Conservation (phyloP, 192 early-diverging fungal species). For the Backusella luteola region DNA sequence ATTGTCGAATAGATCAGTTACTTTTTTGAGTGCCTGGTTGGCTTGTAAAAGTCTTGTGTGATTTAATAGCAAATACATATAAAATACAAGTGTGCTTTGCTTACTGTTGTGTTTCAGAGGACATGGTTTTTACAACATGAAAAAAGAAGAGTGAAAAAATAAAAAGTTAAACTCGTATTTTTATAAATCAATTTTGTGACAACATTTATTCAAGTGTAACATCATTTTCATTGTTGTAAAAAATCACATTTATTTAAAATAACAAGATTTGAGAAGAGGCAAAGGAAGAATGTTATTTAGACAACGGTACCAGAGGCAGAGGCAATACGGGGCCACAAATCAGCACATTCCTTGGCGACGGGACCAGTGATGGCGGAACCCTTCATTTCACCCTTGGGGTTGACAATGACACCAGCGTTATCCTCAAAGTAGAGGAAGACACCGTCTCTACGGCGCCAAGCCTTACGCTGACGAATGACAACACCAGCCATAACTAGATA, state of each 20-base stretch:
- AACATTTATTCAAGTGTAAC: no score
- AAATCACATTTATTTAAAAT: no score
- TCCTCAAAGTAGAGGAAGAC: conserved; percentile 99
- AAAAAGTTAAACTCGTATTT: no score
- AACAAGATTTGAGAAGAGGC: neutral
- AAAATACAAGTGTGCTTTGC: neutral
- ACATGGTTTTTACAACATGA: neutral
- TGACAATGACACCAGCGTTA: conserved; percentile 99
- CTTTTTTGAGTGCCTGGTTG: neutral
- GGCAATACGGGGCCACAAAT: conserved; percentile 99
- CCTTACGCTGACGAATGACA: conserved; percentile 98
- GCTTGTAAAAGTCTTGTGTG: neutral
- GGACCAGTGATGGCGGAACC: conserved; percentile 97
- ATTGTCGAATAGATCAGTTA: neutral
- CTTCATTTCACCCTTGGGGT: conserved; percentile 44
- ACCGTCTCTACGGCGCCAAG: conserved; percentile 98
- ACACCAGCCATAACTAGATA: conserved; percentile 92
- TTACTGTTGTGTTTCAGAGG: neutral
- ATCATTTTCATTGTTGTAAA: no score
- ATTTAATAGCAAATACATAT: no score
- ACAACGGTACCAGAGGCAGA: conserved; percentile 80
- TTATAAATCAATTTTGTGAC: no score
- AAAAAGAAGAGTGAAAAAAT: neutral
- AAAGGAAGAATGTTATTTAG: conserved; percentile 7
- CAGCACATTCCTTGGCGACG: conserved; percentile 99